Evolutionary conservation across 805 yeast species (phyloP).

Genomic region (Candida schatavii): DNA sequence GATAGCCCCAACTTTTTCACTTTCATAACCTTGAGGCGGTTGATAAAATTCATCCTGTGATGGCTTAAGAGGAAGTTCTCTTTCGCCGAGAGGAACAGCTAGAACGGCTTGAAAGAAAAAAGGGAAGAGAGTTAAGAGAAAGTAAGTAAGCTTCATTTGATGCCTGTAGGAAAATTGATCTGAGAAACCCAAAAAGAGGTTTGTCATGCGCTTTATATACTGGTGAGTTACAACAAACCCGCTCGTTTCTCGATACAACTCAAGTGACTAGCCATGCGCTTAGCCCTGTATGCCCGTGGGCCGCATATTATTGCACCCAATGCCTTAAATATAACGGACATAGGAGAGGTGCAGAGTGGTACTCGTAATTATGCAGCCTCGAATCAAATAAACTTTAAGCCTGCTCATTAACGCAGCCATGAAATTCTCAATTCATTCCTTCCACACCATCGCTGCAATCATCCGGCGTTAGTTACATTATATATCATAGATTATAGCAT

Average conservation of each 20-base stretch:
- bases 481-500: too few species aligned
- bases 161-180: background rate
- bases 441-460: too few species aligned
- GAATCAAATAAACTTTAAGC: too few species aligned
- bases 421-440: too few species aligned
- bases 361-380: too few species aligned
- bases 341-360: too few species aligned
- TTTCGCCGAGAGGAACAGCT: slow-evolving; percentile 49
- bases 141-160: background rate
- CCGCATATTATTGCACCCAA: too few species aligned
- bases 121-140: background rate
- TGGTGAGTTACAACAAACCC: background rate
- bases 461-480: too few species aligned
- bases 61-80: slow-evolving; percentile 44
- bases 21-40: slow-evolving; percentile 4
- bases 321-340: background rate
- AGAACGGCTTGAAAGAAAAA: background rate
- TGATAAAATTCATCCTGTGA: slow-evolving; percentile 5
- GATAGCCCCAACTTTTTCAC: slow-evolving; percentile 5
- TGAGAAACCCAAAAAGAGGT: background rate
- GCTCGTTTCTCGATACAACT: background rate
- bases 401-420: too few species aligned
- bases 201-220: background rate
- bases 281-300: too few species aligned
- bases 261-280: too few species aligned